A percentile compares a stretch with the other conserved stretches of the same genome.
Conservation (phyloP, 2,329 filamentous ascomycete species). For the Didymella keratinophila region DNA sequence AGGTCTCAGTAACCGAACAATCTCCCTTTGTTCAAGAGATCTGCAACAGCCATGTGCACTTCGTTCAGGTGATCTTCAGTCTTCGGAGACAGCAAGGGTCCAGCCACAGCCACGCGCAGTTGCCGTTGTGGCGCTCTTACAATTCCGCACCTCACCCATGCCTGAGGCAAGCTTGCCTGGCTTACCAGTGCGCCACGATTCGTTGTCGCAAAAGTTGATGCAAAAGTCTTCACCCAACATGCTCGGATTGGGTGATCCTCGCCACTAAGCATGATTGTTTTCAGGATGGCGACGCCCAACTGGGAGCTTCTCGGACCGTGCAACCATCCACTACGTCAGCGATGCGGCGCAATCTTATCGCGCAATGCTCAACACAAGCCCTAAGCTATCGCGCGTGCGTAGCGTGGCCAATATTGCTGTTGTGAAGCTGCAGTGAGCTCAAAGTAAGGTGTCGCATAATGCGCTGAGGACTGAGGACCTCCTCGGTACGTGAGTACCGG, state of each 20-base stretch:
- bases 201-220: slow-evolving; percentile 1
- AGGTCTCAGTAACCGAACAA: not conserved
- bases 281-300: slow-evolving; percentile 3
- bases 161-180: not conserved
- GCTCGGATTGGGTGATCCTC: slow-evolving; percentile 17
- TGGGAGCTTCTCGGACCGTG: slow-evolving; percentile 12
- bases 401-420: not conserved
- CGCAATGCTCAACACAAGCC: slow-evolving; percentile 4
- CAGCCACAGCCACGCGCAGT: slow-evolving; percentile 2
- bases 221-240: slow-evolving; percentile 14
- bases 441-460: not conserved
- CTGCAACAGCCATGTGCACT: slow-evolving; percentile 3
- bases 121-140: slow-evolving; percentile 8
- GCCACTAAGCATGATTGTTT: slow-evolving; percentile 24
- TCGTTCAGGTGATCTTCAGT: slow-evolving; percentile 2
- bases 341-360: slow-evolving; percentile 21
- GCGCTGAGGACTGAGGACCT: not conserved
- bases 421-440: not conserved
- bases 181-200: slow-evolving; percentile 6
- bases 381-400: not conserved
- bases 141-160: not conserved
- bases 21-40: not conserved
- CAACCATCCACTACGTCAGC: slow-evolving; percentile 24
- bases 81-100: not conserved
- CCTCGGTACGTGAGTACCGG: slow-evolving; percentile 24